Evolutionary conservation across 768 basidiomycete genomes (phyloP), one percentile per base, ranked within the genome.

Genomic region (Pholiota microspora): DNA sequence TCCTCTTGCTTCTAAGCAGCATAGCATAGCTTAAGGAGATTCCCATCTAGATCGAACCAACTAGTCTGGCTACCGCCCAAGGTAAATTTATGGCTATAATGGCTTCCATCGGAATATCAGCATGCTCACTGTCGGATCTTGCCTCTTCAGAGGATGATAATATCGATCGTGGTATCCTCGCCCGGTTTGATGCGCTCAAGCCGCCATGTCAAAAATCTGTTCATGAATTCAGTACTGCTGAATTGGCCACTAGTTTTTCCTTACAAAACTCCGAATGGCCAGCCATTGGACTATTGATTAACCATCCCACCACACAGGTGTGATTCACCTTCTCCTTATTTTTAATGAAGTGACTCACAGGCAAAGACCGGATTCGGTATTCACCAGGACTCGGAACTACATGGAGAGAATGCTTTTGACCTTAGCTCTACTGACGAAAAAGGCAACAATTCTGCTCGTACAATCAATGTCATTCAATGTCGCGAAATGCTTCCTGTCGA

Each of bases 31-130:
- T 59, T 47, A 62, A 53, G 61, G 59, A 56, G 56, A 58, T 62
- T 54, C 56, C 52, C 48, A 62, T 59, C 59, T 56, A 62, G 61
- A 62, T 62, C 49, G 47, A 25, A 31, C 53, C 36, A 51, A 38
- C 38, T 54, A 51, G 21, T 45, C 49, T 45, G 54, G 45, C 49
- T 59, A 53, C 52, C 51, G 54, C 57, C 50, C 57, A 62, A 62
- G 60, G 60, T 62, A 38, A 49, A 56, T 54, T 52, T 42, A 35
- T 52, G 42, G 32, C 49, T 35, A 44, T 27, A 32, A 35, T 31
- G 36, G 51, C 49, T 42, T 53, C 36, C 31, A 49, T 45, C 54
- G 54, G 58, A 56, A 47, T 49, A 58, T 40, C 32, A 47, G 21
- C 45, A 58, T 58, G 51, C 59, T 62, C 58, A 62, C 58, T 49